Percentiles rank a stretch among this genome's conserved stretches.
Evolutionary conservation across 164 flowering plant species (phyloP).

Genomic region (Tetracentron sinense): DNA sequence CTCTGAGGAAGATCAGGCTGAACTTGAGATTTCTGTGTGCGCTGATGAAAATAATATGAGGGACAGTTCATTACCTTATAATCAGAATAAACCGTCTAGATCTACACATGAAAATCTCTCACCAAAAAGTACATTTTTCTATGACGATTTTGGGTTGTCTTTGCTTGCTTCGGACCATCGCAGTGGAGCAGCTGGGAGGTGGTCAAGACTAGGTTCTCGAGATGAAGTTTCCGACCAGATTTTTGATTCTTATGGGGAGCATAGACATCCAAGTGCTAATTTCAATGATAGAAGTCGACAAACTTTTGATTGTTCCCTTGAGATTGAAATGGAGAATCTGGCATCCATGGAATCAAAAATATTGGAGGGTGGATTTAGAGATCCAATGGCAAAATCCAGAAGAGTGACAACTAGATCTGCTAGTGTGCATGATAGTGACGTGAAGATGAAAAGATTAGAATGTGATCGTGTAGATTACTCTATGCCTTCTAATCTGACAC

Average conservation of each 20-base stretch:
- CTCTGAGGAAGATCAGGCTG: slow-evolving; percentile 64
- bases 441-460: slow-evolving; percentile 13
- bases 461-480: slow-evolving; percentile 2
- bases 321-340: slow-evolving; percentile 18
- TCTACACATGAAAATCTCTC: neutral
- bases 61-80: slow-evolving; percentile 19
- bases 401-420: slow-evolving; percentile 6
- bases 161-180: slow-evolving; percentile 17
- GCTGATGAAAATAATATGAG: slow-evolving; percentile 23
- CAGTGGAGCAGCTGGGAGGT: slow-evolving; percentile 20
- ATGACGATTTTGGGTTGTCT: slow-evolving; percentile 19
- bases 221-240: slow-evolving; percentile 23
- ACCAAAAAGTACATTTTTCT: slow-evolving; percentile 14
- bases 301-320: slow-evolving; percentile 19
- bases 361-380: neutral
- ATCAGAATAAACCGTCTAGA: neutral
- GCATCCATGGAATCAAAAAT: slow-evolving; percentile 23
- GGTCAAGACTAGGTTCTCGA: slow-evolving; percentile 9
- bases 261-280: slow-evolving; percentile 16
- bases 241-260: slow-evolving; percentile 16
- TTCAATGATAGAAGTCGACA: slow-evolving; percentile 16
- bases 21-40: slow-evolving; percentile 24
- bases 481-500: slow-evolving; percentile 6
- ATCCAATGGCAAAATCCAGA: neutral
- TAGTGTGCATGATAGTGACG: slow-evolving; percentile 7